Conservation (phyloP, 495 filamentous ascomycete species). For the Neurospora hispaniola region DNA sequence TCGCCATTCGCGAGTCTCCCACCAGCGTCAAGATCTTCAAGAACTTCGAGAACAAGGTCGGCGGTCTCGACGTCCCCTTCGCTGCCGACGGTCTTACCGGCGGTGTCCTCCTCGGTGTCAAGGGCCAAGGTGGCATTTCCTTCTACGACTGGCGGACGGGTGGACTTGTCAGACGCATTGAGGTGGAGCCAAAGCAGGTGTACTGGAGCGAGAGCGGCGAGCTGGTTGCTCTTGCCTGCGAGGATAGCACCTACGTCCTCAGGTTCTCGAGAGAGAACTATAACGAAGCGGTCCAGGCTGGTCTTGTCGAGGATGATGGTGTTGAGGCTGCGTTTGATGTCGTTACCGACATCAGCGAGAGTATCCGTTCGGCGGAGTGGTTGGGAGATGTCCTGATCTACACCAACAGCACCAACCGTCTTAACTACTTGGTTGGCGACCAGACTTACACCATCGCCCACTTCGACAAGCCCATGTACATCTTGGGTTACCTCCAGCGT, state of each 20-base stretch:
- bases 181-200: constrained; percentile 85
- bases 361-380: constrained; percentile 92
- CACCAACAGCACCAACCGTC: constrained; percentile 88
- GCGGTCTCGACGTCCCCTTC: constrained; percentile 89
- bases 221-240: constrained; percentile 83
- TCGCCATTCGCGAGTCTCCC: constrained; percentile 85
- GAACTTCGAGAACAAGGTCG: constrained; percentile 90
- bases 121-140: constrained; percentile 86
- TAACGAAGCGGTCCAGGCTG: constrained; percentile 65
- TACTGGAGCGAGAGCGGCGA: constrained; percentile 98
- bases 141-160: constrained; percentile 95
- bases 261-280: constrained; percentile 85
- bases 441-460: constrained; percentile 98
- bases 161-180: constrained; percentile 81
- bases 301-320: constrained; percentile 83
- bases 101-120: constrained; percentile 88
- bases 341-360: constrained; percentile 89
- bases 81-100: constrained; percentile 86
- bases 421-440: constrained; percentile 97
- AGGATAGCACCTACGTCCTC: constrained; percentile 91
- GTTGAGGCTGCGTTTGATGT: constrained; percentile 96
- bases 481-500: constrained; percentile 87
- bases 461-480: constrained; percentile 90
- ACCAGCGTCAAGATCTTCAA: constrained; percentile 94
- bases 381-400: constrained; percentile 98